Evolutionary conservation across 495 filamentous ascomycete species (phyloP).

Genomic region (Pyronema domesticum): DNA sequence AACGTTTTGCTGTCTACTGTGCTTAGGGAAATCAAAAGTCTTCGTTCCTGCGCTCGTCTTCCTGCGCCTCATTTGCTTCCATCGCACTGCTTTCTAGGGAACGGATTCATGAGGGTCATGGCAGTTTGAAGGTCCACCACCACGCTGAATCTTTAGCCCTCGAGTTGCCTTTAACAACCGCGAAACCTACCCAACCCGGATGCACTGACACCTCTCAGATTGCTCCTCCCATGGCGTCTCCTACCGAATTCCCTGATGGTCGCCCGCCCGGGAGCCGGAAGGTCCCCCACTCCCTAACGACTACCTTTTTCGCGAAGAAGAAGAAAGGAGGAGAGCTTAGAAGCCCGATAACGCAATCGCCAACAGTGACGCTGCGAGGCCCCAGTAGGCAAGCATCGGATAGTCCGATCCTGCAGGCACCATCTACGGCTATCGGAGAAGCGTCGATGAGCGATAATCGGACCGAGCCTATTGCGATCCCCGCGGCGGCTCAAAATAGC

Average conservation of each 20-base stretch:
- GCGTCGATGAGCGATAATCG: slow-evolving; percentile 9
- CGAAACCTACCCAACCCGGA: too few relatives aligned
- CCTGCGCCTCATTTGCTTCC: too few relatives aligned
- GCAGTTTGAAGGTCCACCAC: too few relatives aligned
- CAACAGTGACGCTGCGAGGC: slow-evolving; percentile 13
- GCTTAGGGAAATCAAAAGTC: too few relatives aligned
- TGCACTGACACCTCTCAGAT: background rate
- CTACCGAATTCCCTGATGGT: slow-evolving; percentile 16
- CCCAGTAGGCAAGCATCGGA: slow-evolving; percentile 2
- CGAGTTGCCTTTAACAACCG: too few relatives aligned
- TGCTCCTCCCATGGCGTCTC: slow-evolving; percentile 16
- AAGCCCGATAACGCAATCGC: slow-evolving; percentile 19
- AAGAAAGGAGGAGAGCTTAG: slow-evolving; percentile 18
- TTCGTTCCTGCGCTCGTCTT: too few relatives aligned
- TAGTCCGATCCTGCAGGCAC: background rate
- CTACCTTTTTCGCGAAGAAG: slow-evolving; percentile 19
- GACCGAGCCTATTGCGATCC: slow-evolving; percentile 21
- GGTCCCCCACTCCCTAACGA: slow-evolving; percentile 19
- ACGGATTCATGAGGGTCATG: too few relatives aligned
- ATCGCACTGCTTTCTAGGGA: too few relatives aligned
- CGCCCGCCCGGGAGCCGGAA: slow-evolving; percentile 19
- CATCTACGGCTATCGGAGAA: background rate
- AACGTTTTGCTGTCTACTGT: too few relatives aligned
- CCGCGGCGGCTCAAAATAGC: slow-evolving; percentile 10
- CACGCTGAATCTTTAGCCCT: too few relatives aligned